A percentile compares a stretch with the other conserved stretches of the same genome.
phyloP scores from a whole-genome alignment of 306 rosid species.

The Mimosa pudica region DNA sequence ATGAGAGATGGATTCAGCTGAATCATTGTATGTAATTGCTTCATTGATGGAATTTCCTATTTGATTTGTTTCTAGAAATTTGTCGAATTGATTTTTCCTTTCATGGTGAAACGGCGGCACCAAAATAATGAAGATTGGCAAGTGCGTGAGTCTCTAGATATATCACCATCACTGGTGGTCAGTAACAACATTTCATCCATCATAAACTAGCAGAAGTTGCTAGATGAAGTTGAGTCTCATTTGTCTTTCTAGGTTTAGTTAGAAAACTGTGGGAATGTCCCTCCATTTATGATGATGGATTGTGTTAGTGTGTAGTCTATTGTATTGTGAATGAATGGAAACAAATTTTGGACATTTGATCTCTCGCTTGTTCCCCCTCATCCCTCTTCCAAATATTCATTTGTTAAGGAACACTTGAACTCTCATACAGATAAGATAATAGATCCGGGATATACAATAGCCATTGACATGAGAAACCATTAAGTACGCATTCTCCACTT shows the following conservation, averaged over 20 bases:
- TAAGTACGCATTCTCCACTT: neutral
- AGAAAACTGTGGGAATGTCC: neutral
- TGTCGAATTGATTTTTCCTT: slow-evolving; percentile 18
- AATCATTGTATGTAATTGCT: slow-evolving; percentile 1
- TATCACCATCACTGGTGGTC: slow-evolving; percentile 5
- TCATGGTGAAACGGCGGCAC: neutral
- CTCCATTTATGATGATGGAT: neutral
- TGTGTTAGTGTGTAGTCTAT: neutral
- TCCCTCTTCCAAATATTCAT: neutral
- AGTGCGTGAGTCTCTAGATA: slow-evolving; percentile 17
- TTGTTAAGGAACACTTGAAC: neutral
- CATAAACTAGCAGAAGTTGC: slow-evolving; percentile 29
- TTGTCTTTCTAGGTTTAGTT: neutral
- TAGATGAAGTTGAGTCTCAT: slow-evolving; percentile 3
- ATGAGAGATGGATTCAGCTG: neutral
- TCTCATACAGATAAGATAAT: neutral
- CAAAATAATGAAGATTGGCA: slow-evolving; percentile 31
- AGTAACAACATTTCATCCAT: slow-evolving; percentile 6
- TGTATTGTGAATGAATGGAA: slow-evolving; percentile 8
- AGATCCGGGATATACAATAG: neutral
- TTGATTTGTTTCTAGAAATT: slow-evolving; percentile 26
- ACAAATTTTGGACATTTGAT: slow-evolving; percentile 8
- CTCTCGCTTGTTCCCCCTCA: neutral
- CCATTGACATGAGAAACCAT: neutral
- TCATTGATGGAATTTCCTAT: slow-evolving; percentile 24